Evolutionary conservation across 495 filamentous ascomycete genomes (phyloP).

Genomic region (Penicilliopsis zonata): DNA sequence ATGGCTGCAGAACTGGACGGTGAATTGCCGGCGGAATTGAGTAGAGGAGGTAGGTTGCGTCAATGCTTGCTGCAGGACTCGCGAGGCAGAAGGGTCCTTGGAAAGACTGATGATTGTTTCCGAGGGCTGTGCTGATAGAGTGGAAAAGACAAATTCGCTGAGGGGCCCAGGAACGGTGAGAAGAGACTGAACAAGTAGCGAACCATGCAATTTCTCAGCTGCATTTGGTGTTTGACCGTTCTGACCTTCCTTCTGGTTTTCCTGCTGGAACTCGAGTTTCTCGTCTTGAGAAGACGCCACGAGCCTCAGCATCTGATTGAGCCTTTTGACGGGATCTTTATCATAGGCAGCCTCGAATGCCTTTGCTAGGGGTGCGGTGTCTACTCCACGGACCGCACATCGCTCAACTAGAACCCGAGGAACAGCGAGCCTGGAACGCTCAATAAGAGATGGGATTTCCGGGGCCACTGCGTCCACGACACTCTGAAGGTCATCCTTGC

Average conservation of each 20-base stretch:
- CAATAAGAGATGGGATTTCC: constrained; percentile 54
- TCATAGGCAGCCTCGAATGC: constrained; percentile 48
- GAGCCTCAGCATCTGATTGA: constrained; percentile 46
- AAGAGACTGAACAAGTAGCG: constrained; percentile 55
- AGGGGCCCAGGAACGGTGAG: constrained; percentile 44
- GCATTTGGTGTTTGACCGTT: constrained; percentile 11
- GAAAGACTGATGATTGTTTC: constrained; percentile 35
- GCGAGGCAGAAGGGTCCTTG: constrained; percentile 49
- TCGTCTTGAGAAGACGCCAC: constrained; percentile 23
- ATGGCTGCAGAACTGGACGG: constrained; percentile 45
- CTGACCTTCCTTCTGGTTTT: constrained; percentile 14
- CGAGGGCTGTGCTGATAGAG: constrained; percentile 32
- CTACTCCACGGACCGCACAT: constrained; percentile 53
- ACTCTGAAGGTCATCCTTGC: constrained; percentile 66
- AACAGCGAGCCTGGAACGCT: constrained; percentile 62
- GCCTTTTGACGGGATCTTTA: constrained; percentile 37
- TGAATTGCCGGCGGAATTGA: constrained; percentile 50
- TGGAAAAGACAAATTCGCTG: constrained; percentile 44
- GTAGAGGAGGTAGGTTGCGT: constrained; percentile 41
- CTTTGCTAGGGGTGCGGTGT: constrained; percentile 47
- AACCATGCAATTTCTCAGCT: constrained; percentile 47
- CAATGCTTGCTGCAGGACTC: constrained; percentile 59
- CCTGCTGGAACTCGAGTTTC: constrained; percentile 20
- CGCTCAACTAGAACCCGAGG: constrained; percentile 74
- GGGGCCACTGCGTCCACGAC: constrained; percentile 57